A percentile compares a stretch with the other conserved stretches of the same genome.
Evolutionary conservation across 345 rosid genomes (phyloP).

Genomic region (Ailanthus altissimus): DNA sequence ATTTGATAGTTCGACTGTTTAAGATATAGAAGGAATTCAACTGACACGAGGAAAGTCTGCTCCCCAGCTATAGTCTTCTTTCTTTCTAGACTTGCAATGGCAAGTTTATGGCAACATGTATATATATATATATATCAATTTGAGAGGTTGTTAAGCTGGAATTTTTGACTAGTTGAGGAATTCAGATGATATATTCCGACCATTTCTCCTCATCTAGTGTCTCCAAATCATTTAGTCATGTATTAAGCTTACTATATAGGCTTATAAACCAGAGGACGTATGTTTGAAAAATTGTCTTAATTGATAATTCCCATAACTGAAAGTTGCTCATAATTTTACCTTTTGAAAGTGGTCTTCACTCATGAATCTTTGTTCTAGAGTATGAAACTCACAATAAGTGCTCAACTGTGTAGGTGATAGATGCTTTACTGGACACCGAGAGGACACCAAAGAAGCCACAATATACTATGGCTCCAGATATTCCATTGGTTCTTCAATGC

Average conservation of each 20-base stretch:
- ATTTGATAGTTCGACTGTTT: slow-evolving; percentile 14
- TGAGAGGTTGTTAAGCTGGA: background rate
- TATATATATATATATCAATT: background rate
- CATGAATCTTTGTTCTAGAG: background rate
- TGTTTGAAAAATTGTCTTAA: background rate
- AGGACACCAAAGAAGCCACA: slow-evolving; percentile 78
- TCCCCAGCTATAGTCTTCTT: background rate
- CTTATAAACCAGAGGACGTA: background rate
- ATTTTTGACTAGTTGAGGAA: background rate
- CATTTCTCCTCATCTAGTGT: background rate
- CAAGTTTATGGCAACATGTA: background rate
- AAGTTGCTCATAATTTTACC: background rate
- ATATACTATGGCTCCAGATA: slow-evolving; percentile 77
- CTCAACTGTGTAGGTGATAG: slow-evolving; percentile 55
- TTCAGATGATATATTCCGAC: background rate
- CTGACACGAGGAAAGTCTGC: too few relatives aligned
- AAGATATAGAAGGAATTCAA: slow-evolving; percentile 2
- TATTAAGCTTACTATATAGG: background rate
- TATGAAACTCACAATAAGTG: slow-evolving; percentile 11
- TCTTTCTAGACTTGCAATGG: background rate
- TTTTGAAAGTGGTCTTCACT: slow-evolving; percentile 4
- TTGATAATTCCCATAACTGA: background rate
- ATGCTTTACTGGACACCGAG: slow-evolving; percentile 61
- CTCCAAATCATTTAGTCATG: background rate
- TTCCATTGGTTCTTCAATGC: slow-evolving; percentile 74